A percentile compares a stretch with the other conserved stretches of the same genome.
phyloP scores from a whole-genome alignment of 352 stramenopile species.

The Phytophthora fragariaefolia region DNA sequence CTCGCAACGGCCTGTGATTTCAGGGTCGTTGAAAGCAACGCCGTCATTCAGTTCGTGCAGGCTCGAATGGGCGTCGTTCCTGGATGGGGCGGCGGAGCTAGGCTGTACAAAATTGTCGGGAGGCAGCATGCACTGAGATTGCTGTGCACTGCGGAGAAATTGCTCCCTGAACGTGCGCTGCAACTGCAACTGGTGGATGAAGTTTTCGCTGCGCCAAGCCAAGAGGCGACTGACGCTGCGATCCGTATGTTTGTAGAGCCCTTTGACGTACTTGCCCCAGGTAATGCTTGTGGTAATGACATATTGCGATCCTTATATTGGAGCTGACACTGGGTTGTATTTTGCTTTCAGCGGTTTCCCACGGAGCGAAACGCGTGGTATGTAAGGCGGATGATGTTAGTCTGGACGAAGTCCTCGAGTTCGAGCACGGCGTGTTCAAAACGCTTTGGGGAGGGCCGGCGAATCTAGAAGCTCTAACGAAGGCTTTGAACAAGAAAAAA shows the following conservation, averaged over 20 bases:
- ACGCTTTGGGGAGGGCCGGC: slow-evolving; percentile 73
- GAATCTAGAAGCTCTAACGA: slow-evolving; percentile 66
- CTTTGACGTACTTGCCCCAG: slow-evolving; percentile 52
- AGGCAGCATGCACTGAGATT: slow-evolving; percentile 70
- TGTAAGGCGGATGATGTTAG: slow-evolving; percentile 73
- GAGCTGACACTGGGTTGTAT: neutral
- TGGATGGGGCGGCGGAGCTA: slow-evolving; percentile 78
- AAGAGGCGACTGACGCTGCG: slow-evolving; percentile 27
- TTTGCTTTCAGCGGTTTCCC: slow-evolving; percentile 54
- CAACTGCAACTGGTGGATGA: slow-evolving; percentile 68
- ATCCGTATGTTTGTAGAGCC: slow-evolving; percentile 54
- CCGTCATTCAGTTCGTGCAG: slow-evolving; percentile 86
- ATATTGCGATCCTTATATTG: neutral
- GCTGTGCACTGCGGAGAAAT: slow-evolving; percentile 68
- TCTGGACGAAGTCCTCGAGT: slow-evolving; percentile 58
- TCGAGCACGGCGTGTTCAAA: slow-evolving; percentile 67
- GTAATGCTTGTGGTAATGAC: slow-evolving; percentile 38
- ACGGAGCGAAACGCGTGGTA: slow-evolving; percentile 68
- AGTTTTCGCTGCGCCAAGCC: slow-evolving; percentile 43
- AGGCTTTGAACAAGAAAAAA: slow-evolving; percentile 53
- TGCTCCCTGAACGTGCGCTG: slow-evolving; percentile 49
- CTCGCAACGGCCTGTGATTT: slow-evolving; percentile 85
- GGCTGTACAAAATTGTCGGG: slow-evolving; percentile 79
- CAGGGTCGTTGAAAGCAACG: slow-evolving; percentile 57
- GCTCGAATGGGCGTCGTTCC: slow-evolving; percentile 78